Base-by-base conservation (phyloP, 768 basidiomycete genomes). In the Lentinula aciculospora region DNA sequence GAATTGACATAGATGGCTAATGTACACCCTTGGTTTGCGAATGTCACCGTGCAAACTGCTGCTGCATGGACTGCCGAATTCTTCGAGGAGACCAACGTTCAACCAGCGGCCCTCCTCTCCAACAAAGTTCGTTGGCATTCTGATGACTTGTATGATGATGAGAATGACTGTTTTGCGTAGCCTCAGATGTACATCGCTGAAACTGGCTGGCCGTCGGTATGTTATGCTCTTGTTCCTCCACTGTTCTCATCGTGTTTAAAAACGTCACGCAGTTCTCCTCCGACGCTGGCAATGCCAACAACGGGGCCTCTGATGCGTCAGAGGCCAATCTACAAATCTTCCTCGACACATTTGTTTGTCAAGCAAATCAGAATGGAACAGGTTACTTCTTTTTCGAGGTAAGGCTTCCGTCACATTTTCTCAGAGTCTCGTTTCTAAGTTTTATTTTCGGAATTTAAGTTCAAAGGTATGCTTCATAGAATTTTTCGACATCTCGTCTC, bases 11-110 rank as follows among this genome's bases (percentile, higher is more conserved):
- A 88, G 85, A 82, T 94, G 88, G 81, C 92, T 5, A 96, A 97
- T 61, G 92, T 94, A 6, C 94, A 96, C 66, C 86, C 94, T 3
- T 94, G 92, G 92, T 98, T 97, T 68, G 95, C 88, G n/a, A 84
- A 88, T 63, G 80, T 87, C 25, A 77, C 81, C 7, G 83, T 86
- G 25, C 69, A 81, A 4, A 64, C 80, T 3, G 86, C 89, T 0
- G 90, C 94, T 0, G 80, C 63, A 5, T 99, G 96, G 96, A 94
- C 92, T 0, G 74, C 74, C 17, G 63, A 79, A 0, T 98, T 92
- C 76, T 97, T 94, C 77, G 64, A 86, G 59, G 66, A 76, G 9
- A 79, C 71, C n/a, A 79, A 95, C 66, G 79, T 92, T 4, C 70
- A 63, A 6, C 66, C 73, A n/a, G 88, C 92, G 0, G 61, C 71